Evolutionary conservation across 2,329 filamentous ascomycete species (phyloP).

Genomic region (Xenoacremonium recifei): DNA sequence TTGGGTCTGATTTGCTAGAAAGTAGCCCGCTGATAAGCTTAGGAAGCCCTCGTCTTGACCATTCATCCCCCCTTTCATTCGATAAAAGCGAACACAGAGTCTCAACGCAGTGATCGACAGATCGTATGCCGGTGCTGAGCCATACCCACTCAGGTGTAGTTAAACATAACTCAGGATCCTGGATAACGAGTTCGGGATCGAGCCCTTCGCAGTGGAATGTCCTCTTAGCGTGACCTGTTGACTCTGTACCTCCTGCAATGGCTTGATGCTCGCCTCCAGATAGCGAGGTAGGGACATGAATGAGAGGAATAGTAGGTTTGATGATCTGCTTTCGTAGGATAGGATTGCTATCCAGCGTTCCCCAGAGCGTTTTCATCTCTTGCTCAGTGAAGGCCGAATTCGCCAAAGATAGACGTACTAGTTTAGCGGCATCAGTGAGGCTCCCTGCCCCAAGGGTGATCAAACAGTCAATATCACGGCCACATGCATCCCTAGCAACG

Average conservation of each 20-base stretch:
- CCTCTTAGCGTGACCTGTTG: conserved; percentile 23
- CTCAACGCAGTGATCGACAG: conserved; percentile 59
- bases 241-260: conserved; percentile 28
- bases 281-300: conserved; percentile 34
- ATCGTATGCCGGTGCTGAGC: conserved; percentile 56
- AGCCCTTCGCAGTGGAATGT: conserved; percentile 32
- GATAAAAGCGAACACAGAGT: conserved; percentile 46
- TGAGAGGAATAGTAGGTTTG: conserved; percentile 27
- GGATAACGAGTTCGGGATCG: conserved; percentile 51
- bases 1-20: conserved; percentile 14
- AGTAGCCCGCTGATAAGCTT: conserved; percentile 9
- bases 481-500: conserved; percentile 39
- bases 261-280: conserved; percentile 36
- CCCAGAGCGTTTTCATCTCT: conserved; percentile 36
- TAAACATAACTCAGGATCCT: conserved; percentile 50
- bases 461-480: conserved; percentile 43
- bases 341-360: conserved; percentile 20
- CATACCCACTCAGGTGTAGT: conserved; percentile 54
- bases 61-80: conserved; percentile 27
- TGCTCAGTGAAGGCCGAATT: conserved; percentile 40
- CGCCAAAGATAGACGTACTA: conserved; percentile 48
- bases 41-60: conserved; percentile 1
- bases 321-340: conserved; percentile 7
- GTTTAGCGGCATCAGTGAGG: conserved; percentile 55
- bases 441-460: conserved; percentile 55